Evolutionary conservation across 331 rosid genomes (phyloP).

Genomic region (Pyrus hybrid): DNA sequence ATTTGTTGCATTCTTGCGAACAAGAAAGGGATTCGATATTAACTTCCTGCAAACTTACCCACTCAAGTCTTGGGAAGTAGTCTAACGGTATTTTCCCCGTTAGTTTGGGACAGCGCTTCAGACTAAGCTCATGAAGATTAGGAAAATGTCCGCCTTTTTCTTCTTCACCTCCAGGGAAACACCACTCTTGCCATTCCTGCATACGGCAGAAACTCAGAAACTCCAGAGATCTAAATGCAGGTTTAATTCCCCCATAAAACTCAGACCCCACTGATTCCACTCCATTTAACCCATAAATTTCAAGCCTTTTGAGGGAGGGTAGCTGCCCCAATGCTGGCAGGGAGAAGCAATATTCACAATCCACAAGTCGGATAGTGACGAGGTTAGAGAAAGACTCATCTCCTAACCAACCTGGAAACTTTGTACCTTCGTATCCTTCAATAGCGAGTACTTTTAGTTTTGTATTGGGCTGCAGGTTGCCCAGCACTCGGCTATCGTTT

Average conservation of each 20-base stretch:
- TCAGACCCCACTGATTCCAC: neutral
- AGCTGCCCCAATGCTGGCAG: slow-evolving; percentile 5
- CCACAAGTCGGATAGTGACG: neutral
- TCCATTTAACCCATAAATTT: neutral
- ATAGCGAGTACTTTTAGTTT: neutral
- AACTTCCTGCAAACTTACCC: neutral
- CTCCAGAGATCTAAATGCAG: neutral
- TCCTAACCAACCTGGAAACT: slow-evolving; percentile 6
- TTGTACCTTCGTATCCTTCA: neutral
- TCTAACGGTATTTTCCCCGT: neutral
- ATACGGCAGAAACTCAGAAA: neutral
- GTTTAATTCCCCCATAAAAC: too few species aligned
- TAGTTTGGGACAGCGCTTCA: neutral
- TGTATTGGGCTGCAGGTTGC: slow-evolving; percentile 9
- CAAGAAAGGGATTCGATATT: neutral
- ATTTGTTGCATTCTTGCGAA: neutral
- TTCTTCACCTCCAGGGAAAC: neutral
- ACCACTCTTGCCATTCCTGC: neutral
- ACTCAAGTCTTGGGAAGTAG: neutral
- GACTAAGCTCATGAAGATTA: neutral
- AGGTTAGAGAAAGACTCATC: neutral
- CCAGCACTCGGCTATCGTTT: slow-evolving; percentile 7
- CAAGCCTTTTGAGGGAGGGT: neutral
- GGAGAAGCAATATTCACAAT: neutral
- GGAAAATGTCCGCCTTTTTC: neutral